Evolutionary conservation across 306 rosid genomes (phyloP).

Genomic region (Elaeagnus macrophylla): DNA sequence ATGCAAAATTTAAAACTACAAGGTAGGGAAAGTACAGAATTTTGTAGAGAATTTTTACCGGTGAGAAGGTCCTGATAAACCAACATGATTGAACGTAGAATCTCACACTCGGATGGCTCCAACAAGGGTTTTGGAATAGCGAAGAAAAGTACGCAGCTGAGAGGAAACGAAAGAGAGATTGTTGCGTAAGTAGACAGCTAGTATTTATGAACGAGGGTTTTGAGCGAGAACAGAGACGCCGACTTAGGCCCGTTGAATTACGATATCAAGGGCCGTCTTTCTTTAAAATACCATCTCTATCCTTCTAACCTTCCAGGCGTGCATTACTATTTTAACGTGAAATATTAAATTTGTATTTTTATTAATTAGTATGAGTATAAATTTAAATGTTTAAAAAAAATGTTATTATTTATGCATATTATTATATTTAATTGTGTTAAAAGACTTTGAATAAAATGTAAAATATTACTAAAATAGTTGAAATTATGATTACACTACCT

Average conservation of each 20-base stretch:
- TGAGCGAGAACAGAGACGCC: background rate
- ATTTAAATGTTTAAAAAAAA: too few species aligned
- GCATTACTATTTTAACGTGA: too few species aligned
- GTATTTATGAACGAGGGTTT: slow-evolving; percentile 55
- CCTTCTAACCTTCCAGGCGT: background rate
- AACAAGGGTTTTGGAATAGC: background rate
- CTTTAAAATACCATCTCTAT: background rate
- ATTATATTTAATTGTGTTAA: too few species aligned
- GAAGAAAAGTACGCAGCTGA: slow-evolving; percentile 4
- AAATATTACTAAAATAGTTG: too few species aligned
- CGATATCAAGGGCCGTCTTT: slow-evolving; percentile 8
- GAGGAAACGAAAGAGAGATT: slow-evolving; percentile 18
- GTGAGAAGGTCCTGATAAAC: slow-evolving; percentile 56
- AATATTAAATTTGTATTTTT: too few species aligned
- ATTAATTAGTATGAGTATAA: too few species aligned
- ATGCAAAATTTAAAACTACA: too few species aligned
- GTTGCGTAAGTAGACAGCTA: accelerated
- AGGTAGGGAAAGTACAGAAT: background rate
- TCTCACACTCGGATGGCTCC: slow-evolving; percentile 28
- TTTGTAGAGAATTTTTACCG: slow-evolving; percentile 19
- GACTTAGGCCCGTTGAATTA: background rate
- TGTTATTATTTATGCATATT: too few species aligned
- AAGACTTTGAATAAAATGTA: too few species aligned
- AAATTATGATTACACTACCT: too few species aligned
- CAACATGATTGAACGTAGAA: slow-evolving; percentile 44